Evolutionary conservation across 352 stramenopile species (phyloP), one percentile per base, ranked within the genome.

Genomic region (Pythium biforme): DNA sequence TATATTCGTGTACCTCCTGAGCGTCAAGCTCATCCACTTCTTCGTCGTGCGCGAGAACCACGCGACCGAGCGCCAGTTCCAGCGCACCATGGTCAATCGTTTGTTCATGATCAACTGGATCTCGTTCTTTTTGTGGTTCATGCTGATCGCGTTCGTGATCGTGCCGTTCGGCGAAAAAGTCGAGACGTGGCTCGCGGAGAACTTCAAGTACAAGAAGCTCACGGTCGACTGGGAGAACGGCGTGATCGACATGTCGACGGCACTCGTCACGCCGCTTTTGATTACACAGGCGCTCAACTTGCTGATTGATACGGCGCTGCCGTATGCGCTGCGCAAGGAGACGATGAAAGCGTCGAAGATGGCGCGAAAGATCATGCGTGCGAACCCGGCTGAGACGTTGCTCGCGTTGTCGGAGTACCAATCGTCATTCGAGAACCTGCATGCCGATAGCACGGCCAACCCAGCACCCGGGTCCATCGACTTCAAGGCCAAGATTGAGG

Each of bases 61-160:
- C 55, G 79, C 73, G 39, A 93, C 82, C 8, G 83, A 93, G 23
- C 79, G 79, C 5, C 83, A 95, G 43, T 90, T 92, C 51, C 82
- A 95, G 37, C 73, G 81, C 17, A 91, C 86, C 54, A 92, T 92
- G 83, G 77, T 93, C 69, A 93, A 89, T 64, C 86, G 86, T 0
- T 59, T 95, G 14, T 96, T 96, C 55, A 75, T 80, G 22, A 94
- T 96, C 68, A 94, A 94, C 62, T 96, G 88, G 88, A 92, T 95
- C 49, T 94, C 86, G 19, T 95, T 95, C 59, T 96, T 96, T 58
- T 66, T 93, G 39, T 96, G 86, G 88, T 96, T 94, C 53, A 92
- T 96, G 55, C 63, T 94, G 41, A 93, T 96, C 34, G 83, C 88
- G 10, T 95, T 95, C 58, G 78, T 94, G 50, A 93, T 94, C 56